Base-by-base conservation (phyloP, 2,329 filamentous ascomycete species). In the Coniochaeta sp. region DNA sequence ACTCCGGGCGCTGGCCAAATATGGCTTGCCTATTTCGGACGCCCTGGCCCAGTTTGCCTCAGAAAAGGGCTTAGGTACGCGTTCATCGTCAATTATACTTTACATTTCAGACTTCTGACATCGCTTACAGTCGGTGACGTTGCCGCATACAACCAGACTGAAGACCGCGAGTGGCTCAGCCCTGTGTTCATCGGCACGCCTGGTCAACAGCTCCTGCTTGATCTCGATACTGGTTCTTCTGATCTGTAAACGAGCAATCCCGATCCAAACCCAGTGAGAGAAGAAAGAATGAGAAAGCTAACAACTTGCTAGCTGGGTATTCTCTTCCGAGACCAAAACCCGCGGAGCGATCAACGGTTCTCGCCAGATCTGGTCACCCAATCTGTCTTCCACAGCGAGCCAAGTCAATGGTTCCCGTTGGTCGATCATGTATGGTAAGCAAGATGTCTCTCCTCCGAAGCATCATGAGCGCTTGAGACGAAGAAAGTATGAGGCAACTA, bases 181-280 rank as follows among this genome's bases (percentile, higher is more conserved):
- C 83, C 86, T 0, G 83, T 91, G 55, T 79, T 76, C 1, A 76
- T 91, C 63, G 89, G 89, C 52, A 81, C 68, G 1, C 79, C 79
- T 6, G 64, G 70, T 6, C 84, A 87, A 66, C 81, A 76, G 3
- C 70, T 90, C 63, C 81, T 85, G 62, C 71, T 92, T 62, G 87
- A 90, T 69, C 81, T 92, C 62, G 89, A 92, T 65, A 92, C 89
- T 16, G 82, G 81, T 12, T 84, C 81, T 8, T 74, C 78, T 11
- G 82, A 84, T 61, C 72, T 82, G 87, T 95, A 81, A 82, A 88
- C 85, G 55, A 24, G 14, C 31, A 22, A n/a, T 8, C 47, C 26
- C 33, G 6, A 22, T 1, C 16, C 5, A 12, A 24, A 43, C 9
- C 1, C 31, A 8, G 24, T 31, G 33, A 50, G 6, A 61, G 11